phyloP scores from a whole-genome alignment of 805 yeast genomes.

The Grigorovia yakushimaensis region DNA sequence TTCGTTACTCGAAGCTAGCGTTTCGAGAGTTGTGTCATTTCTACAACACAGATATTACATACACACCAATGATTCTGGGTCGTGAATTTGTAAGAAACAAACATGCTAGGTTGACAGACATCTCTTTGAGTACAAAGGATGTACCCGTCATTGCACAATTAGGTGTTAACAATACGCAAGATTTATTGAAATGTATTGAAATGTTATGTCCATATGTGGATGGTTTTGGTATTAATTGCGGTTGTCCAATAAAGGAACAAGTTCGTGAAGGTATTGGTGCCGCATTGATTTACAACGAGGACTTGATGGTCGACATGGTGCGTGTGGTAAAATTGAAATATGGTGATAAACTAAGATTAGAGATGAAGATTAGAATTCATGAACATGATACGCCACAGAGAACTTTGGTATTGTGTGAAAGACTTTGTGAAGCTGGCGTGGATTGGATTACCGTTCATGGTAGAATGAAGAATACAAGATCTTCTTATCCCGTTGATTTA shows the following conservation, averaged over 20 bases:
- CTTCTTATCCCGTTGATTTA: conserved; percentile 71
- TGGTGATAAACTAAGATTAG: conserved; percentile 65
- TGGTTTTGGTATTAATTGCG: conserved; percentile 92
- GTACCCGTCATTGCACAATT: conserved; percentile 76
- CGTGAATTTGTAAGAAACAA: conserved; percentile 84
- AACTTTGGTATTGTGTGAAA: conserved; percentile 61
- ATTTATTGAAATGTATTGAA: conserved; percentile 70
- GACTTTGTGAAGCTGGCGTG: conserved; percentile 78
- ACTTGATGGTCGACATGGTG: conserved; percentile 75
- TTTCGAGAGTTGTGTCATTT: conserved; percentile 73
- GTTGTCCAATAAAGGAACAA: conserved; percentile 94
- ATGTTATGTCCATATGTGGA: conserved; percentile 88
- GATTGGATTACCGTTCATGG: conserved; percentile 95
- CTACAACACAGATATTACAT: conserved; percentile 70
- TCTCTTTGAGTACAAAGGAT: conserved; percentile 67
- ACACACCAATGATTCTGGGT: conserved; percentile 94
- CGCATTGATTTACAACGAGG: conserved; percentile 79
- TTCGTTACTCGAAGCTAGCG: conserved; percentile 87
- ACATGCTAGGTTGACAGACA: conserved; percentile 74
- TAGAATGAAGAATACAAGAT: conserved; percentile 73
- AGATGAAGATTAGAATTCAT: conserved; percentile 88
- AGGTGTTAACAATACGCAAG: conserved; percentile 78
- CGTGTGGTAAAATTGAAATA: conserved; percentile 66
- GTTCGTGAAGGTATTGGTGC: conserved; percentile 95
- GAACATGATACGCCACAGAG: conserved; percentile 46